Conservation (phyloP, 208 protist species). For the Leishmania gerbilli region DNA sequence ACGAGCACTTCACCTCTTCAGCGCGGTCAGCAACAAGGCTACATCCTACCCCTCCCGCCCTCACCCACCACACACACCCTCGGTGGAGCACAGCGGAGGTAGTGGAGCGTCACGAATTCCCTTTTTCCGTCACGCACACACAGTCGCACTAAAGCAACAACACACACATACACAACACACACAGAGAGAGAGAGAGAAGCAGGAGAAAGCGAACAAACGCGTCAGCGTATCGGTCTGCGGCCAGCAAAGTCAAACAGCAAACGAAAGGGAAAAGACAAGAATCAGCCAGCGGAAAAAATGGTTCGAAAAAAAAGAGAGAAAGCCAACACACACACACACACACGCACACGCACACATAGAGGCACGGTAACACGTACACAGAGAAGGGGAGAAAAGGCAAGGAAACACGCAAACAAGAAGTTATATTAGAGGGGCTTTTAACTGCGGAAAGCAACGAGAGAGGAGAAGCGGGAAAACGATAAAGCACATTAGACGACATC, state of each 20-base stretch:
- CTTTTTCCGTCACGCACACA: background rate
- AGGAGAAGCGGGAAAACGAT: slow-evolving; percentile 4
- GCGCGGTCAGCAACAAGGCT: background rate
- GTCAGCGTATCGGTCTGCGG: background rate
- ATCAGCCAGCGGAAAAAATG: background rate
- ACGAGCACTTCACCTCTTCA: background rate
- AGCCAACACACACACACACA: background rate
- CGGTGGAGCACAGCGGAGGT: background rate
- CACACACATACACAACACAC: background rate
- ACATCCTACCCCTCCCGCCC: background rate
- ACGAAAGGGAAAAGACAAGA: background rate
- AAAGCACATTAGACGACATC: background rate
- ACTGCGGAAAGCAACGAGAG: slow-evolving; percentile 5
- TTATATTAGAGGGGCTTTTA: background rate
- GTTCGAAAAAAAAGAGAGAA: background rate
- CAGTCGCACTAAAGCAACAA: background rate
- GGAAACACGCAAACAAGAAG: slow-evolving; percentile 1
- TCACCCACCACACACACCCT: background rate
- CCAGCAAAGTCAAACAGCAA: no score
- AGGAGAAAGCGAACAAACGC: background rate
- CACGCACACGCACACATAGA: background rate
- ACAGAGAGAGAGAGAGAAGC: background rate
- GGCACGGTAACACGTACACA: background rate
- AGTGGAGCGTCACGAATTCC: background rate
- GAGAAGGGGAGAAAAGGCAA: slow-evolving; percentile 4